Conservation (phyloP, 345 rosid species). For the Arabidopsis arenosa region DNA sequence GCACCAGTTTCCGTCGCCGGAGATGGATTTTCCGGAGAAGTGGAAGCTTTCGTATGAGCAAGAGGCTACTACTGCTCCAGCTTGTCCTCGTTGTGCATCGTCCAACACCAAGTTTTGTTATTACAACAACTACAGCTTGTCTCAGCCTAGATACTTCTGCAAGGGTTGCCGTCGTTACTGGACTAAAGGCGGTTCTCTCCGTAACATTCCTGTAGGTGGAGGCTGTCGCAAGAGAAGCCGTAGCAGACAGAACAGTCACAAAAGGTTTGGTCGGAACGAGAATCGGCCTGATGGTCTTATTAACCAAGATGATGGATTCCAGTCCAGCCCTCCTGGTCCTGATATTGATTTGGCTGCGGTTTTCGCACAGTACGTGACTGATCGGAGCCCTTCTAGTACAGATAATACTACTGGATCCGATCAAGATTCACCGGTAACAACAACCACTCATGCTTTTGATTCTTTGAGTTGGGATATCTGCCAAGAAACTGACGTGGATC, state of each 20-base stretch:
- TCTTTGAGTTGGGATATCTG: constrained; percentile 43
- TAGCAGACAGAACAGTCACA: constrained; percentile 45
- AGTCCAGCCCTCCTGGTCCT: constrained; percentile 29
- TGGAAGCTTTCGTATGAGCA: constrained; percentile 50
- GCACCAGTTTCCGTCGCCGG: constrained; percentile 38
- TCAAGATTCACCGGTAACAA: constrained; percentile 42
- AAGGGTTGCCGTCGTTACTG: constrained; percentile 85
- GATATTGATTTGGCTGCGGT: constrained; percentile 73
- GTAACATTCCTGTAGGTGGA: constrained; percentile 88
- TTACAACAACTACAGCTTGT: constrained; percentile 91
- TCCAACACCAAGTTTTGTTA: constrained; percentile 89
- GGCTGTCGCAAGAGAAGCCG: constrained; percentile 81
- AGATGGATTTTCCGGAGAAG: constrained; percentile 38
- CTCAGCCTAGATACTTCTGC: constrained; percentile 90
- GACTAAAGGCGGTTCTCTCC: constrained; percentile 88
- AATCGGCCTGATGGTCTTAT: constrained; percentile 36
- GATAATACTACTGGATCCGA: constrained; percentile 42
- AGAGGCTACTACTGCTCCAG: constrained; percentile 58
- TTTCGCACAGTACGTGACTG: constrained; percentile 70
- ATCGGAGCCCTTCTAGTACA: constrained; percentile 42
- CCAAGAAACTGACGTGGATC: constrained; percentile 39
- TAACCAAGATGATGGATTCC: constrained; percentile 31
- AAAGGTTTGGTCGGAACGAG: constrained; percentile 41
- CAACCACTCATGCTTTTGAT: constrained; percentile 33
- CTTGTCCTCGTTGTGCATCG: constrained; percentile 91